A percentile compares a stretch with the other conserved stretches of the same genome.
These are phyloP conservation scores for Prunus mume DNA, from an alignment of 306 rosid genomes.

Conservation along the genomic window DNA sequence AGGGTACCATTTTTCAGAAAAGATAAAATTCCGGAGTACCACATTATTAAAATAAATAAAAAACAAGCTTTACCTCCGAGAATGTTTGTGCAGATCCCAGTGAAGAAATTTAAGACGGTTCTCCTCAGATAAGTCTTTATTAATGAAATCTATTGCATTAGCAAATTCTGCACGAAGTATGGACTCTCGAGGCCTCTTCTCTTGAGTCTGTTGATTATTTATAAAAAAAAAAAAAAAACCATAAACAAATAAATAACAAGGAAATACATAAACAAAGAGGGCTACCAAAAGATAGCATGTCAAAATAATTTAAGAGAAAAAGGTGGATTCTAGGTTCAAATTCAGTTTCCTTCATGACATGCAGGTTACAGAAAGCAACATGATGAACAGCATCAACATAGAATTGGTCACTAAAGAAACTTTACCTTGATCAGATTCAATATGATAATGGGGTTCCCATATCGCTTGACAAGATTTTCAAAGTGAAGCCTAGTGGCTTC, in stretches of 20 bases:
- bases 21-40: conserved; percentile 21
- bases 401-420: not conserved
- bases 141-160: conserved; percentile 75
- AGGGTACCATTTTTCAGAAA: not conserved
- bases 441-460: conserved; percentile 89
- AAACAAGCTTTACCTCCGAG: conserved; percentile 37
- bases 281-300: not conserved
- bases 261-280: not conserved
- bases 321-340: not conserved
- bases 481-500: conserved; percentile 96
- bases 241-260: not conserved
- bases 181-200: conserved; percentile 89
- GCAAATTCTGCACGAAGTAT: conserved; percentile 84
- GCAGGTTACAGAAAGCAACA: not conserved
- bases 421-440: conserved; percentile 93
- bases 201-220: conserved; percentile 53
- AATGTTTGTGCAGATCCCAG: conserved; percentile 87
- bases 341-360: not conserved
- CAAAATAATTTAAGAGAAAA: not conserved
- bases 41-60: not conserved
- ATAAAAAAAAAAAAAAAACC: not conserved
- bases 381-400: not conserved
- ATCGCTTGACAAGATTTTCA: conserved; percentile 87
- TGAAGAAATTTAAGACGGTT: conserved; percentile 72
- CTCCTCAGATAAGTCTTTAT: conserved; percentile 55